phyloP scores from a whole-genome alignment of 164 flowering plant genomes.

The Magnolia changhungtana region DNA sequence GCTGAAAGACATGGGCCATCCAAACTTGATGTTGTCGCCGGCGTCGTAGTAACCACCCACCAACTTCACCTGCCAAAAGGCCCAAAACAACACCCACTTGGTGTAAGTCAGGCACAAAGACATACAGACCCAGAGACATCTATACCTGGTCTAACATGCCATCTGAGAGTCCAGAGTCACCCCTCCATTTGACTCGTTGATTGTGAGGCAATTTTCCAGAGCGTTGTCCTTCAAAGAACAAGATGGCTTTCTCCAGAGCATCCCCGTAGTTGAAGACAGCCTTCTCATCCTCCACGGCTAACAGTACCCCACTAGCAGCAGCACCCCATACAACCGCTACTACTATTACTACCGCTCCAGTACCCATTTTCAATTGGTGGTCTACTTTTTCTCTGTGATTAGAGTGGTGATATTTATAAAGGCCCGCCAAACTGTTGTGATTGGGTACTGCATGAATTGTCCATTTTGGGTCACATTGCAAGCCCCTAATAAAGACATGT shows the following conservation, averaged over 20 bases:
- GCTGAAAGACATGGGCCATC: slow-evolving; percentile 86
- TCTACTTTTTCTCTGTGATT: no score
- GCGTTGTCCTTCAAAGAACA: slow-evolving; percentile 75
- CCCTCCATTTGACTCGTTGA: slow-evolving; percentile 63
- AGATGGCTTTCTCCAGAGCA: slow-evolving; percentile 54
- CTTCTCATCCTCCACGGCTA: not conserved
- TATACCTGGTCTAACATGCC: slow-evolving; percentile 22
- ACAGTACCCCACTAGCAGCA: no score
- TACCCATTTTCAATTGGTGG: no score
- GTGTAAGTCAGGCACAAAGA: no score
- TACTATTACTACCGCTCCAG: no score
- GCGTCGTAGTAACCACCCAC: slow-evolving; percentile 89
- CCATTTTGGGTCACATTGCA: no score
- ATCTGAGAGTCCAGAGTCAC: slow-evolving; percentile 61
- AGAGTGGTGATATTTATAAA: no score
- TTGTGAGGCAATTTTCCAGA: slow-evolving; percentile 57
- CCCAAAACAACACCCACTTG: not conserved
- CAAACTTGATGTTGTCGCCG: slow-evolving; percentile 78
- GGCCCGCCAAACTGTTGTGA: no score
- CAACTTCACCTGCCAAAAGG: slow-evolving; percentile 50
- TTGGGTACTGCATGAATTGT: no score
- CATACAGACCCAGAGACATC: not conserved
- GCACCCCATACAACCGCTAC: no score
- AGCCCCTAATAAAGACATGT: no score
- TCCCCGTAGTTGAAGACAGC: slow-evolving; percentile 34